These are phyloP conservation scores for Colletotrichum costaricense DNA, from an alignment of 2,329 filamentous ascomycete genomes.

Conservation along the genomic window DNA sequence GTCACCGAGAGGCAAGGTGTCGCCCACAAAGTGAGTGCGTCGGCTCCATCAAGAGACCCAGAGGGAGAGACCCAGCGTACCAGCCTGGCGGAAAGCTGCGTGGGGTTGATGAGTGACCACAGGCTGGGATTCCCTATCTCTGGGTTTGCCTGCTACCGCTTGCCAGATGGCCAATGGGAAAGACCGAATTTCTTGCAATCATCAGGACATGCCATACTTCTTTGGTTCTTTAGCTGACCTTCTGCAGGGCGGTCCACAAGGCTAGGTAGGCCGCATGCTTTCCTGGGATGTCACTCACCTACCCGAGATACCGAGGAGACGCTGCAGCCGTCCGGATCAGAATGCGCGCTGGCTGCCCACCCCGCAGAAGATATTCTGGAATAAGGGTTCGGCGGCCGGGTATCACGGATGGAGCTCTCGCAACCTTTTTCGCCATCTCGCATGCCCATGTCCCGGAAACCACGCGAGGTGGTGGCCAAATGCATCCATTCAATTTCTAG, in stretches of 20 bases:
- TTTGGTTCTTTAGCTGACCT: background rate
- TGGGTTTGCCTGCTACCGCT: background rate
- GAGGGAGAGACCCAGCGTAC: background rate
- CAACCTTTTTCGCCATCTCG: background rate
- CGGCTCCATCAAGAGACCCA: background rate
- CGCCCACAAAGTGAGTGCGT: constrained; percentile 4
- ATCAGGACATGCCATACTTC: background rate
- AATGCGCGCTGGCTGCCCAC: background rate
- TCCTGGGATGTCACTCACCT: constrained; percentile 12
- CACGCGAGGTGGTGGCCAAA: background rate
- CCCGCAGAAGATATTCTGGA: background rate
- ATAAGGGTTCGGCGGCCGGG: background rate
- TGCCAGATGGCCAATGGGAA: background rate
- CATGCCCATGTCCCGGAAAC: background rate
- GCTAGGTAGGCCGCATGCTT: constrained; percentile 26
- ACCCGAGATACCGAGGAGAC: background rate
- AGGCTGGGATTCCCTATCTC: background rate
- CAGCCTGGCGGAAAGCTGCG: background rate
- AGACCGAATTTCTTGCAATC: background rate
- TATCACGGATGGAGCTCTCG: constrained; percentile 16
- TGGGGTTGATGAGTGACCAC: background rate
- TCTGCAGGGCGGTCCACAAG: constrained; percentile 11
- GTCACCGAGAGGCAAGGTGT: constrained; percentile 6
- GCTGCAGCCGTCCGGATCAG: background rate
- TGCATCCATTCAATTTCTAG: background rate